Evolutionary conservation across 2,329 filamentous ascomycete genomes (phyloP).

Genomic region (Aspergillus sergii): DNA sequence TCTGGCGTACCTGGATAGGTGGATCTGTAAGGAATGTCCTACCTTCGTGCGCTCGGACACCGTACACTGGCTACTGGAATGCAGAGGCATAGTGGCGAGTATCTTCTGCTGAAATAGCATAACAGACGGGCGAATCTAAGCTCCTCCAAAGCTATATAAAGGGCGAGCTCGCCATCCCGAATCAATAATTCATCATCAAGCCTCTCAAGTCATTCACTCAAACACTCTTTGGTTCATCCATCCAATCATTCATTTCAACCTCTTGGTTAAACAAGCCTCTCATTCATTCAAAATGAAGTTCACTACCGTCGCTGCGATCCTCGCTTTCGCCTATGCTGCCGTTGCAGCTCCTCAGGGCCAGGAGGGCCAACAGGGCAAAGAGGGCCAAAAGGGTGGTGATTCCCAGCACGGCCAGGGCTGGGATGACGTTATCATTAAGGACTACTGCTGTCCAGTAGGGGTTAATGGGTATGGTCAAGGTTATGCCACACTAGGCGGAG

Average conservation of each 20-base stretch:
- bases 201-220: neutral
- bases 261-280: neutral
- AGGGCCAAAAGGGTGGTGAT: too few relatives aligned
- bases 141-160: neutral
- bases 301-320: neutral
- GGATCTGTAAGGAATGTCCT: neutral
- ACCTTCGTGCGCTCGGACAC: neutral
- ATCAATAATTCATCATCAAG: neutral
- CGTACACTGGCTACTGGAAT: neutral
- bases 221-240: neutral
- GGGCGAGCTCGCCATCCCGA: too few relatives aligned
- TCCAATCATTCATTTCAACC: neutral
- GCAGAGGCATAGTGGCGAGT: neutral
- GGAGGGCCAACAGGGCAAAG: too few relatives aligned
- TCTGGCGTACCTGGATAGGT: neutral
- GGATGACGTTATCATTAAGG: fast-evolving
- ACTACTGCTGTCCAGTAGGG: too few relatives aligned
- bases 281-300: neutral
- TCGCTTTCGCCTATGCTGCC: neutral
- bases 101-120: neutral
- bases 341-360: neutral
- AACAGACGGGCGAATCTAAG: neutral
- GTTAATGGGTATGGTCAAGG: too few relatives aligned
- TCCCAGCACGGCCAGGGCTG: too few relatives aligned
- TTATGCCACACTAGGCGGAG: too few relatives aligned